phyloP scores from a whole-genome alignment of 2,329 filamentous ascomycete genomes.

The Colletotrichum acutatum region DNA sequence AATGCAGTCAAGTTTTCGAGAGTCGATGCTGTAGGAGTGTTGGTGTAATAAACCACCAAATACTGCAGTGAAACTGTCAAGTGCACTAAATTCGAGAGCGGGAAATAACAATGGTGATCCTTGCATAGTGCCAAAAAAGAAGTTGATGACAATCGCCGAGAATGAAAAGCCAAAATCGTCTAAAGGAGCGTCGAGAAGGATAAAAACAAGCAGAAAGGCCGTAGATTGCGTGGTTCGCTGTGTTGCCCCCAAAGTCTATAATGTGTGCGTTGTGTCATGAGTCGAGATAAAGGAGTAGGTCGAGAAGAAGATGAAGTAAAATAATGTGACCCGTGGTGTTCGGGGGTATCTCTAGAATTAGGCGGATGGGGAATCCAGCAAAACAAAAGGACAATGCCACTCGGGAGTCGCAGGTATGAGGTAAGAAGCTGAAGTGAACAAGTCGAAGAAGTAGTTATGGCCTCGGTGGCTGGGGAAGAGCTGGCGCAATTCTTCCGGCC shows the following conservation, averaged over 20 bases:
- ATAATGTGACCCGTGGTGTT: slow-evolving; percentile 28
- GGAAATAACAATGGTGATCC: background rate
- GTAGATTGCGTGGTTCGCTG: slow-evolving; percentile 24
- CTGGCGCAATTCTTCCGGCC: slow-evolving; percentile 15
- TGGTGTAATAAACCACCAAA: background rate
- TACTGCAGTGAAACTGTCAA: background rate
- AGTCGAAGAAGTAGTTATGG: background rate
- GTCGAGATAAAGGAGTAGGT: slow-evolving; percentile 21
- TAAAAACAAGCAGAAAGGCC: slow-evolving; percentile 19
- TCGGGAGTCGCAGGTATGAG: background rate
- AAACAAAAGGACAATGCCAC: slow-evolving; percentile 25
- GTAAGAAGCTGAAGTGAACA: slow-evolving; percentile 5
- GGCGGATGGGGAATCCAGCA: slow-evolving; percentile 26
- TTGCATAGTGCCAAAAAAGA: background rate
- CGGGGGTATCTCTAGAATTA: slow-evolving; percentile 40
- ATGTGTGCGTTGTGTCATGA: slow-evolving; percentile 30
- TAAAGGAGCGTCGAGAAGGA: background rate
- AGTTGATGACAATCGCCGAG: slow-evolving; percentile 1
- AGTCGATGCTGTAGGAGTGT: background rate
- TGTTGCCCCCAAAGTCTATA: slow-evolving; percentile 26
- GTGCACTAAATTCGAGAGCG: too few species aligned
- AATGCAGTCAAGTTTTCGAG: background rate
- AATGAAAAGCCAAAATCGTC: slow-evolving; percentile 9
- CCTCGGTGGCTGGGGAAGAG: background rate
- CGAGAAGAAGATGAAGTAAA: slow-evolving; percentile 9